Base-by-base conservation (phyloP, 768 basidiomycete genomes). In the Mycena amicta region DNA sequence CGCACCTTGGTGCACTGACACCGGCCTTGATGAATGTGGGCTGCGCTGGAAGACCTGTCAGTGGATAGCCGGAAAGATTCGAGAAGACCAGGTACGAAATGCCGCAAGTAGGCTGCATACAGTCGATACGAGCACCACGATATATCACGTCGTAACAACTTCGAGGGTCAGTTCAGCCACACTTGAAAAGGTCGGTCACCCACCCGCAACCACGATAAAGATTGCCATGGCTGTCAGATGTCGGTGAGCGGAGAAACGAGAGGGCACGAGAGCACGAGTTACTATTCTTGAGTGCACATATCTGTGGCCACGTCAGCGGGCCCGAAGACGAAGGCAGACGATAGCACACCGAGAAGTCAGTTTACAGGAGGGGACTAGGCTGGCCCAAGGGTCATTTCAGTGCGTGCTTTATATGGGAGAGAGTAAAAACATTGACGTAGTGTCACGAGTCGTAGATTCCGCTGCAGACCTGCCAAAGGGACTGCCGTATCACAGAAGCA, bases 221-320 rank as follows among this genome's bases (percentile, higher is more conserved):
- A 62, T 79, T 77, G 52, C 77, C 77, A 57, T 71, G 50, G 61
- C 77, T 78, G 56, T 49, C 26, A 18, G 31, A 43, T 47, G 31
- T 63, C 37, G 50, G 64, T 50, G 55, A 63, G 62, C 50, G 33
- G 33, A 37, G 18, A 51, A 50, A 20, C 61, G 55, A 3, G 50
- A 63, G 20, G 27, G 53, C 55, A 46, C 54, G 29, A 52, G 52
- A 56, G 66, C 65, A 63, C 50, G 6, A 66, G 67, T 64, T 63
- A 85, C 85, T 83, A 80, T 79, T 86, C 85, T 66, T 80, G 78
- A 68, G 73, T 74, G 60, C 85, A 87, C 85, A 87, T 87, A 29
- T 59, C 56, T 65, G 50, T 15, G 57, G 50, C 37, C 40, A 55
- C 13, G 41, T 43, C 20, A 43, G 41, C 23, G 26, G 43, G 15